These are phyloP conservation scores for Casuarina glauca DNA, from an alignment of 306 rosid genomes.

Conservation along the genomic window DNA sequence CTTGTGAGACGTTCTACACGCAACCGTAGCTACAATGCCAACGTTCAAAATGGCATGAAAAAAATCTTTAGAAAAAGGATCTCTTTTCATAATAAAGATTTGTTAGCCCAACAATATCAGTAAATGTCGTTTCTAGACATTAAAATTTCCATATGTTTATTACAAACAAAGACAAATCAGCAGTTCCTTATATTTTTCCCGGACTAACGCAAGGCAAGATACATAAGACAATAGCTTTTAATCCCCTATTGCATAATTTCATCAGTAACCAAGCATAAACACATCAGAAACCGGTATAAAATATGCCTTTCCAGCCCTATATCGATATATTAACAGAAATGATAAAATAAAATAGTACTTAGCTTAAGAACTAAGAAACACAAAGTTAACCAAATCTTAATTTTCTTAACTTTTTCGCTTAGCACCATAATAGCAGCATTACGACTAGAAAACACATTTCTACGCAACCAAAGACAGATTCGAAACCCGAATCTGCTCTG, in stretches of 20 bases:
- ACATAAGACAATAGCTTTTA: neutral
- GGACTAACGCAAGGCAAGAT: neutral
- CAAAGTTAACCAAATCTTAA: neutral
- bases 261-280: neutral
- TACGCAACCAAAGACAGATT: neutral
- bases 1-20: constrained; percentile 57
- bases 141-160: neutral
- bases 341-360: neutral
- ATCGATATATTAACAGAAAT: neutral
- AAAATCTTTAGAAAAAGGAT: neutral
- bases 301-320: neutral
- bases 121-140: neutral
- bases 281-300: neutral
- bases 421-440: neutral
- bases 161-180: neutral
- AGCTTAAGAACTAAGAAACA: neutral
- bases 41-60: neutral
- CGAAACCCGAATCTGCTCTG: neutral
- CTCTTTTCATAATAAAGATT: neutral
- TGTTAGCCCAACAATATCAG: neutral
- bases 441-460: neutral
- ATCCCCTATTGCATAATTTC: neutral
- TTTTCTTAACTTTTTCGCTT: neutral
- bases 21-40: constrained; percentile 58
- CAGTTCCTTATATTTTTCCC: neutral